Conservation (phyloP, 2,329 filamentous ascomycete genomes). For the Cladosporium colombiae region DNA sequence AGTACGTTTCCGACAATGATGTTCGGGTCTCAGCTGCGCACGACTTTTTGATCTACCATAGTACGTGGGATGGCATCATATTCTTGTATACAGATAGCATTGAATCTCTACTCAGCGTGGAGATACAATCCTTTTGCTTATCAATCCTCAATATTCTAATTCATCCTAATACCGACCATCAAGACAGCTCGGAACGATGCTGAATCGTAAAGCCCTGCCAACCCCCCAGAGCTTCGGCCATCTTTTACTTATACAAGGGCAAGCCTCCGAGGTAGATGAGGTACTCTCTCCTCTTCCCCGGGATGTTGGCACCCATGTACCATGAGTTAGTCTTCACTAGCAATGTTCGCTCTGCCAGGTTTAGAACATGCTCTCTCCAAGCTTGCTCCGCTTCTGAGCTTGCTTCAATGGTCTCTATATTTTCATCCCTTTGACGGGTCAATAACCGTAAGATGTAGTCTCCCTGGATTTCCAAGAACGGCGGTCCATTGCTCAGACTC, state of each 20-base stretch:
- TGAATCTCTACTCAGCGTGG: too few species aligned
- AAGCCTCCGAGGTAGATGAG: slow-evolving; percentile 45
- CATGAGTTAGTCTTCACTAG: slow-evolving; percentile 33
- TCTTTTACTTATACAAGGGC: slow-evolving; percentile 40
- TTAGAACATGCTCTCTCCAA: slow-evolving; percentile 38
- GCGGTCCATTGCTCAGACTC: slow-evolving; percentile 49
- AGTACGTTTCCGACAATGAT: too few species aligned
- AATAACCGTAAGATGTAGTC: slow-evolving; percentile 49
- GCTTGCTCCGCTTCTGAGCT: slow-evolving; percentile 42
- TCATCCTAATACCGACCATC: too few species aligned
- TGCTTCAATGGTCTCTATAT: slow-evolving; percentile 43
- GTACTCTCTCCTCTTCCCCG: slow-evolving; percentile 49
- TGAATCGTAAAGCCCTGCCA: slow-evolving; percentile 16
- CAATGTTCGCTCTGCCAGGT: slow-evolving; percentile 32
- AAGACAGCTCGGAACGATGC: too few species aligned
- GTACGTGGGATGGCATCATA: too few species aligned
- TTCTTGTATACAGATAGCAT: too few species aligned
- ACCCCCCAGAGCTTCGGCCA: slow-evolving; percentile 38
- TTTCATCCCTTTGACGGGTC: slow-evolving; percentile 39
- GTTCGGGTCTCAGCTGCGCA: too few species aligned
- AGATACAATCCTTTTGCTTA: too few species aligned
- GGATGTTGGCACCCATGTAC: slow-evolving; percentile 47
- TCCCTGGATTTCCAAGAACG: slow-evolving; percentile 46
- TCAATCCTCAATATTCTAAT: too few species aligned
- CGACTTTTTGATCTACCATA: too few species aligned